These are phyloP conservation scores for Penicillium manginii DNA, from an alignment of 495 filamentous ascomycete genomes.

Conservation along the genomic window DNA sequence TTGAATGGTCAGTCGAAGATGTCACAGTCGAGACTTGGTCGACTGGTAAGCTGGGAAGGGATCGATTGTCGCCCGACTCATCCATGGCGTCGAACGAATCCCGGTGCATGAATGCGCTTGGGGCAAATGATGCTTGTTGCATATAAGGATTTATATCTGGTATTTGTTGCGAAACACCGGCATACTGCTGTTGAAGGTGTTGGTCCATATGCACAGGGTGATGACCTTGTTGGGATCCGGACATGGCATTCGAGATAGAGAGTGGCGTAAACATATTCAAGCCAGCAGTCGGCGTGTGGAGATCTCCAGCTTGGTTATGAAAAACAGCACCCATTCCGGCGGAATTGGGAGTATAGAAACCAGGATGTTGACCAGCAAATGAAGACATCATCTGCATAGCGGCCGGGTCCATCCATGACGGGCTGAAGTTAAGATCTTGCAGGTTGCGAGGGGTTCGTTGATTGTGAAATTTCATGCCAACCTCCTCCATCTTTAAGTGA, in stretches of 20 bases:
- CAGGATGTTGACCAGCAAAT: slow-evolving; percentile 77
- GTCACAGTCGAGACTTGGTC: slow-evolving; percentile 34
- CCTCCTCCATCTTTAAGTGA: slow-evolving; percentile 44
- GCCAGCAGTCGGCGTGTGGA: slow-evolving; percentile 81
- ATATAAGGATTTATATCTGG: slow-evolving; percentile 76
- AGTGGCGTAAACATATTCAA: slow-evolving; percentile 83
- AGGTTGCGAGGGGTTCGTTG: slow-evolving; percentile 78
- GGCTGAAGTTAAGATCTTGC: slow-evolving; percentile 84
- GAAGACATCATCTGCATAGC: slow-evolving; percentile 72
- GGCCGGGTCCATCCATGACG: slow-evolving; percentile 83
- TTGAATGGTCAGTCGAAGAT: slow-evolving; percentile 29
- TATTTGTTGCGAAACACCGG: slow-evolving; percentile 70
- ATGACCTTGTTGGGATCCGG: slow-evolving; percentile 48
- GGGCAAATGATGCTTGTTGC: slow-evolving; percentile 69
- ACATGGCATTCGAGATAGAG: slow-evolving; percentile 69
- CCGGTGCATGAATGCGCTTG: slow-evolving; percentile 77
- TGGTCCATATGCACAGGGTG: slow-evolving; percentile 4
- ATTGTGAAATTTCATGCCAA: slow-evolving; percentile 66
- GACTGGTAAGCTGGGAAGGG: slow-evolving; percentile 52
- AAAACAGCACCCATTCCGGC: slow-evolving; percentile 81
- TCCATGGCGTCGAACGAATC: slow-evolving; percentile 82
- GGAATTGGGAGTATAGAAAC: slow-evolving; percentile 88
- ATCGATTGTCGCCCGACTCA: slow-evolving; percentile 62
- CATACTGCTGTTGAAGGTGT: slow-evolving; percentile 43
- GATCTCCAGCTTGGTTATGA: slow-evolving; percentile 83